Evolutionary conservation across 345 rosid species (phyloP), one percentile per base, ranked within the genome.

Genomic region (Abelmoschus esculentus): DNA sequence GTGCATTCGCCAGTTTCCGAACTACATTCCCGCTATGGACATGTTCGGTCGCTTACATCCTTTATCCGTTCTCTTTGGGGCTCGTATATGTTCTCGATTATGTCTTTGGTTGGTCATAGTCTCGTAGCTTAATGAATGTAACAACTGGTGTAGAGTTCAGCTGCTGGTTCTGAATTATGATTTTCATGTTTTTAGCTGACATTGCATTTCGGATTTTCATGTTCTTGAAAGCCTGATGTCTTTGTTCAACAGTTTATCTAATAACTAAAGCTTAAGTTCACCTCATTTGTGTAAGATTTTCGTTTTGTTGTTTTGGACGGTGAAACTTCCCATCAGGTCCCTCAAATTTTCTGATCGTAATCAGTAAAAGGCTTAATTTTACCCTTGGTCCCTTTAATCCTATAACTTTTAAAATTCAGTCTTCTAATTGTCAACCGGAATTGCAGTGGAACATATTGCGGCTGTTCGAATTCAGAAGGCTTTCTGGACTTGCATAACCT

Each of bases 11-110:
- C 17, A 95, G 99, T 74, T 87, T 89, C 87, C 89, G 93, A 13
- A 87, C 96, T 32, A 88, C 86, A 2, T 95, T 91, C 77, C 99
- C 99, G 15, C 88, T 90, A 3, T 95, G 99, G 99, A 90, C 97
- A 18, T 87, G 83, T 65, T 83, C 80, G 22, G 3, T 87, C 9
- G 96, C 96, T 15, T 95, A 75, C 79, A 9, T 70, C 60, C 96
- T 95, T 8, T 95, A 91, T 69, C 96, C 99, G 0, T 81, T 95
- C 70, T 90, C 99, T 7, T 72, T 95, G 78, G 96, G 84, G 13
- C 81, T 95, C 62, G 98, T 95, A 59, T 95, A 91, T 72, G 85
- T 91, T 69, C 93, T 88, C 57, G 96, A 95, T 68, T 90, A 88
- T 74, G 71, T 82, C 71, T 80, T 84, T 7, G 98, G 98, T 49